A percentile compares a stretch with the other conserved stretches of the same genome.
Conservation (phyloP, 2,329 filamentous ascomycete genomes). For the Acrocalymma vagum region DNA sequence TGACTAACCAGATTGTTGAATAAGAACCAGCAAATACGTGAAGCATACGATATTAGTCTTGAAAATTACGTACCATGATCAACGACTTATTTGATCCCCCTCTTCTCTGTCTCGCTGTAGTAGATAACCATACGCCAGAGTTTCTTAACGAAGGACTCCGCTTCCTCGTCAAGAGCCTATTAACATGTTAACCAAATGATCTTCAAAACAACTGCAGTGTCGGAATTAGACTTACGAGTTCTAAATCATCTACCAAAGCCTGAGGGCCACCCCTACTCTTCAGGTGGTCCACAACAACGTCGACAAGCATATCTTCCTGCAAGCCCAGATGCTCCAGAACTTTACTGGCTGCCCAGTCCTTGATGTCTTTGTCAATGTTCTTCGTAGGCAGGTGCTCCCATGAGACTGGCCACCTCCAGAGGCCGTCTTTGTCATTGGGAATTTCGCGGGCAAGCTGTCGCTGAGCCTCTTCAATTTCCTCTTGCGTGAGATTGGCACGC, state of each 20-base stretch:
- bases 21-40: no score
- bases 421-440: conserved; percentile 81
- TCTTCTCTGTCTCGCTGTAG: conserved; percentile 93
- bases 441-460: conserved; percentile 88
- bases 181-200: conserved; percentile 43
- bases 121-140: conserved; percentile 99
- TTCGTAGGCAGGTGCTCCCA: conserved; percentile 90
- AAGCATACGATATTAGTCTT: no score
- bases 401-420: conserved; percentile 92
- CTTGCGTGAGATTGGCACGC: conserved; percentile 72
- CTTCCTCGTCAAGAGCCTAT: conserved; percentile 91
- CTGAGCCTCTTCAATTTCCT: conserved; percentile 85
- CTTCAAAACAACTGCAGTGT: conserved; percentile 1
- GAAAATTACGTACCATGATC: no score
- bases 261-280: conserved; percentile 77
- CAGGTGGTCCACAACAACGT: conserved; percentile 89
- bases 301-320: conserved; percentile 94
- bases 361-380: conserved; percentile 83
- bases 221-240: conserved; percentile 69
- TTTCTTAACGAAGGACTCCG: conserved; percentile 92
- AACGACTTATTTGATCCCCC: conserved; percentile 67
- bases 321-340: conserved; percentile 96
- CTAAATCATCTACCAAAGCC: conserved; percentile 83
- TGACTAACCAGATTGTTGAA: no score
- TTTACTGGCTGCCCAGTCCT: conserved; percentile 97